Conservation (phyloP, 2,329 filamentous ascomycete species). For the Sarocladium strictum region DNA sequence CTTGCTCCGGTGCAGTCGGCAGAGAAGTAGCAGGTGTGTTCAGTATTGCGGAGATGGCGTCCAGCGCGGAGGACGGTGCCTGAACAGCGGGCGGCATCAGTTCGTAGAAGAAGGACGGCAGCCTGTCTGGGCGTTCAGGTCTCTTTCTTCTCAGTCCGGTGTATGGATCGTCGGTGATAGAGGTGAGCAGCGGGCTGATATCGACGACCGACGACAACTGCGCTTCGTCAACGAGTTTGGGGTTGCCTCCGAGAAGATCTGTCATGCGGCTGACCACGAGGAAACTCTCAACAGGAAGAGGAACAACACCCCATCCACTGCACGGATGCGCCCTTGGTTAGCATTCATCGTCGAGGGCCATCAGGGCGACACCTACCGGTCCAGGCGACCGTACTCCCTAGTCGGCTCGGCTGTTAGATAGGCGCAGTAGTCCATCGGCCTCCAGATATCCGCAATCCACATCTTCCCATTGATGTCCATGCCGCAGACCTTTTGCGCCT, state of each 20-base stretch:
- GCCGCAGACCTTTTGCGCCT: conserved; percentile 44
- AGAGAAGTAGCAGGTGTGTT: too few relatives aligned
- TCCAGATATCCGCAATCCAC: conserved; percentile 51
- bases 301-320: conserved; percentile 44
- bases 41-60: too few relatives aligned
- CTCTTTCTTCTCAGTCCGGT: conserved; percentile 5
- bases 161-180: conserved; percentile 26
- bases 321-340: neutral
- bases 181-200: conserved; percentile 13
- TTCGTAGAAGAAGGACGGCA: too few relatives aligned
- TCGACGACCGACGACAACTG: conserved; percentile 20
- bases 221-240: neutral
- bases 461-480: conserved; percentile 43
- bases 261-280: conserved; percentile 26
- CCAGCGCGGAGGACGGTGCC: too few relatives aligned
- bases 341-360: neutral
- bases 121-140: neutral
- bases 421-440: conserved; percentile 12
- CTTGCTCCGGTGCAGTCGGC: too few relatives aligned
- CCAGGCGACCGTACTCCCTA: neutral
- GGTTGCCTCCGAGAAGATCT: conserved; percentile 25
- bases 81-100: too few relatives aligned
- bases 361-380: neutral
- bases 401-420: neutral
- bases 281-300: conserved; percentile 39